A percentile compares a stretch with the other conserved stretches of the same genome.
Evolutionary conservation across 2,329 filamentous ascomycete genomes (phyloP).

Genomic region (Colletotrichum phormii): DNA sequence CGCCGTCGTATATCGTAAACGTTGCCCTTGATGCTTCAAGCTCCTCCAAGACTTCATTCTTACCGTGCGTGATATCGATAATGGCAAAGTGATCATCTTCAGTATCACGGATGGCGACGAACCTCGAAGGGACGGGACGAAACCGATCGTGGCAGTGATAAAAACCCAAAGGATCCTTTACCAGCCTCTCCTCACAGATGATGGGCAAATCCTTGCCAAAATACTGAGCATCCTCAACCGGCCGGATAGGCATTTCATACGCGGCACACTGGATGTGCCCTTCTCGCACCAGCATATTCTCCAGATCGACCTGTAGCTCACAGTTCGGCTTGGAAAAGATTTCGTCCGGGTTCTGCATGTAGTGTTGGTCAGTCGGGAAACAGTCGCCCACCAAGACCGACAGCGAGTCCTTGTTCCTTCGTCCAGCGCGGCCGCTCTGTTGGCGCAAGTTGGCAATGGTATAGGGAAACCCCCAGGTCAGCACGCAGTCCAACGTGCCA

Average conservation of each 20-base stretch:
- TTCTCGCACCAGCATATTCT: conserved; percentile 90
- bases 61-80: conserved; percentile 84
- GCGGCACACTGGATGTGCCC: conserved; percentile 97
- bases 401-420: conserved; percentile 92
- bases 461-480: conserved; percentile 95
- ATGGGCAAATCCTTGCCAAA: conserved; percentile 80
- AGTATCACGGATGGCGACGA: conserved; percentile 89
- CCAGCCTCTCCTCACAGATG: conserved; percentile 79
- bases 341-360: conserved; percentile 96
- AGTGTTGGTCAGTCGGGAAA: conserved; percentile 93
- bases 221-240: conserved; percentile 79
- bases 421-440: conserved; percentile 91
- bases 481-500: conserved; percentile 90
- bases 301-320: conserved; percentile 89
- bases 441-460: conserved; percentile 95
- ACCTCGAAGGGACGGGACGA: conserved; percentile 83
- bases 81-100: conserved; percentile 94
- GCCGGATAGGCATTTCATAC: conserved; percentile 91
- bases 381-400: conserved; percentile 90
- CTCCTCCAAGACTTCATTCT: conserved; percentile 90
- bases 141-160: conserved; percentile 93
- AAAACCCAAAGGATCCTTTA: conserved; percentile 81
- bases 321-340: conserved; percentile 93
- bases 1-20: conserved; percentile 96
- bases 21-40: conserved; percentile 95